A percentile compares a stretch with the other conserved stretches of the same genome.
Evolutionary conservation across 2,329 filamentous ascomycete genomes (phyloP).

Genomic region (Microdochium nivale): DNA sequence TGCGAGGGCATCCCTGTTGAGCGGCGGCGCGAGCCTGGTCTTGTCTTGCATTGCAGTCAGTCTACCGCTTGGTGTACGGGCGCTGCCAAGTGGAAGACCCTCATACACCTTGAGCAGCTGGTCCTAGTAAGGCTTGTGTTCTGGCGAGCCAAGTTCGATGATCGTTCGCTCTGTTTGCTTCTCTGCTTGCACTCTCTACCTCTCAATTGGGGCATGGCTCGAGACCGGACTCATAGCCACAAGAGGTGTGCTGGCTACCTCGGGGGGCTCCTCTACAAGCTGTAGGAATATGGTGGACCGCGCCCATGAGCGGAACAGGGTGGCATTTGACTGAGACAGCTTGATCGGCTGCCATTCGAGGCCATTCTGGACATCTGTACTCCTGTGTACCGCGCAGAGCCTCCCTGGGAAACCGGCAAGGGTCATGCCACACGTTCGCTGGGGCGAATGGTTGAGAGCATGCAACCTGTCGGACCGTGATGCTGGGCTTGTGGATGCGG

Average conservation of each 20-base stretch:
- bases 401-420: not conserved
- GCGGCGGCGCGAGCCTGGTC: no score
- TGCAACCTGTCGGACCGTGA: not conserved
- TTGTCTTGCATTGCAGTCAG: no score
- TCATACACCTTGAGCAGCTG: no score
- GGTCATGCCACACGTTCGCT: not conserved
- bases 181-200: no score
- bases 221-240: not conserved
- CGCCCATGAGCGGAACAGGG: not conserved
- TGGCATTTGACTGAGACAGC: conserved; percentile 1
- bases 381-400: not conserved
- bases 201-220: not conserved
- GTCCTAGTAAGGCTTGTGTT: no score
- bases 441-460: not conserved
- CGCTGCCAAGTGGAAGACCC: no score
- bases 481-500: no score
- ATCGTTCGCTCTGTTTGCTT: no score
- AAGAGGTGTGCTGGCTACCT: not conserved
- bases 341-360: not conserved
- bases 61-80: no score
- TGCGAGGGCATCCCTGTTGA: no score
- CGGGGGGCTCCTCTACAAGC: not conserved
- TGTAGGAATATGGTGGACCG: not conserved
- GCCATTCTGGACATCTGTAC: not conserved
- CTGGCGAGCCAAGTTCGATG: no score